Evolutionary conservation across 306 rosid species (phyloP).

Genomic region (Pterocarpus macrocarpus): DNA sequence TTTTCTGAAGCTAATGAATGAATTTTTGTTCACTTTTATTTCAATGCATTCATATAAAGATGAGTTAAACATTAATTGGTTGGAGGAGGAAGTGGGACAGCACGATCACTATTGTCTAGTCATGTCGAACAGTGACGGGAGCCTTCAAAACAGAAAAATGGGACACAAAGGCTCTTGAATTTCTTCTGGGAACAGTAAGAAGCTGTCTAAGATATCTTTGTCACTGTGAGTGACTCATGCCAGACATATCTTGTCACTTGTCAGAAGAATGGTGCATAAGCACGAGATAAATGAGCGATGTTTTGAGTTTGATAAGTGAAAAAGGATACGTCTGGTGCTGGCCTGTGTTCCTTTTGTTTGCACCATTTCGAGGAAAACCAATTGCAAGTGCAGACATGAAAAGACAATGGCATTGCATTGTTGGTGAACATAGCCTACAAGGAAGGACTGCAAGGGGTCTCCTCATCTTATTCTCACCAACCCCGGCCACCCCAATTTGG

Average conservation of each 20-base stretch:
- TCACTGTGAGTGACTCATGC: conserved; percentile 9
- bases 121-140: conserved; percentile 26
- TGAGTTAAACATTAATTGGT: not conserved
- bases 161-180: not conserved
- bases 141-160: conserved; percentile 11
- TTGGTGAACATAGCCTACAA: not conserved
- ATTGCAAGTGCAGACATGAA: conserved; percentile 13
- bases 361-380: conserved; percentile 9
- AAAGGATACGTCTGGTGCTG: conserved; percentile 15
- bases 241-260: not conserved
- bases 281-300: not conserved
- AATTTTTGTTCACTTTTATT: not conserved
- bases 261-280: conserved; percentile 13
- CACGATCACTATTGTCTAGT: not conserved
- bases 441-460: not conserved
- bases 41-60: not conserved
- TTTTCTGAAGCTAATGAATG: not conserved
- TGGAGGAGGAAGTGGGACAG: not conserved
- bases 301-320: not conserved
- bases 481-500: not conserved
- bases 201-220: not conserved
- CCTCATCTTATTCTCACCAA: not conserved
- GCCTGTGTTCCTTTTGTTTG: conserved; percentile 12
- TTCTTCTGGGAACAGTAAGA: conserved; percentile 9
- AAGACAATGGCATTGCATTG: not conserved